These are phyloP conservation scores for Geoglossum glabrum DNA, from an alignment of 495 filamentous ascomycete genomes.

Conservation along the genomic window DNA sequence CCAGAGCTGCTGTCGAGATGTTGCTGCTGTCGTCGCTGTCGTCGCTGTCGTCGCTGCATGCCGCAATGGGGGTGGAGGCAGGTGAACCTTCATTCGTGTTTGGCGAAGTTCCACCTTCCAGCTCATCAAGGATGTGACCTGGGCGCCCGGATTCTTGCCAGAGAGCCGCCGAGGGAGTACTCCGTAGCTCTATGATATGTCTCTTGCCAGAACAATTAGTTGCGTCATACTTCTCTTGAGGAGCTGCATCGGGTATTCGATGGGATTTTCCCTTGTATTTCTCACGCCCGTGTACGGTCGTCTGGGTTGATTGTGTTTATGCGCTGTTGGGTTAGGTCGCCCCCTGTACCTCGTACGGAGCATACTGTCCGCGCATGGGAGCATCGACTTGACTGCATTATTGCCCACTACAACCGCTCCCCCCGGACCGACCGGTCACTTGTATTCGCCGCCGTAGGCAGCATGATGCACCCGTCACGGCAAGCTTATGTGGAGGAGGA, in stretches of 20 bases:
- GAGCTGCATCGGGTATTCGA: no score
- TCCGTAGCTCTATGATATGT: neutral
- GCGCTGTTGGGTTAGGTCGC: neutral
- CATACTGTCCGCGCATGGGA: no score
- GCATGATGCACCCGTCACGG: conserved; percentile 74
- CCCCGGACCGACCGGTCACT: neutral
- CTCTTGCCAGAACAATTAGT: neutral
- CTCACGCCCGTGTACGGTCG: no score
- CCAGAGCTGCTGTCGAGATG: neutral
- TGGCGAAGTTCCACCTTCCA: neutral
- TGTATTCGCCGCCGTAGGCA: no score
- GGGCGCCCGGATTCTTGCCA: neutral
- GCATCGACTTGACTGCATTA: neutral
- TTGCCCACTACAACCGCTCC: neutral
- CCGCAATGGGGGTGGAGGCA: neutral
- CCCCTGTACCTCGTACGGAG: neutral
- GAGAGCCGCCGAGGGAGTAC: neutral
- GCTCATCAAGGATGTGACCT: neutral
- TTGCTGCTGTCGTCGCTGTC: no score
- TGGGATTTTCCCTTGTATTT: no score
- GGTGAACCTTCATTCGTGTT: neutral
- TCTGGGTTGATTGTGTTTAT: neutral
- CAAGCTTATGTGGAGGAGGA: conserved; percentile 93
- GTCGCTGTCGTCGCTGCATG: neutral
- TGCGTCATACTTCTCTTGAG: neutral